phyloP scores from a whole-genome alignment of 495 filamentous ascomycete species.

The Chaetomidium leptoderma region DNA sequence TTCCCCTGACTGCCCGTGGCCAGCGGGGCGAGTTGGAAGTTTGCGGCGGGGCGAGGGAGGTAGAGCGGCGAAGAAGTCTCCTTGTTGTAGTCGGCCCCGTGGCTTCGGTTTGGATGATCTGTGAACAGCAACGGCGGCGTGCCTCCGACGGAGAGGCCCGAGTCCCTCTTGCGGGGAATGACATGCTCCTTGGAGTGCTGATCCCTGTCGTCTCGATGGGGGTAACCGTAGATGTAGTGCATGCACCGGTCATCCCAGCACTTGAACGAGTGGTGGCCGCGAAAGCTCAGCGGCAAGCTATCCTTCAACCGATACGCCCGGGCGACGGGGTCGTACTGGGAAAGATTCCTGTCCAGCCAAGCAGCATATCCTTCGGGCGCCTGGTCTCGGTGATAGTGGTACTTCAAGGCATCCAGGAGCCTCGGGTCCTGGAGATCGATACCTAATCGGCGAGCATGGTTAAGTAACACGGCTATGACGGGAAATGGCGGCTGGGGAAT shows the following conservation, averaged over 20 bases:
- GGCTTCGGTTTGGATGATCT: constrained; percentile 31
- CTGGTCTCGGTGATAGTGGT: constrained; percentile 36
- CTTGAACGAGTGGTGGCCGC: constrained; percentile 43
- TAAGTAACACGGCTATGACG: constrained; percentile 9
- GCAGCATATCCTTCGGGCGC: constrained; percentile 41
- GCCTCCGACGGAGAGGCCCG: constrained; percentile 40
- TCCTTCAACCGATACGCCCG: constrained; percentile 40
- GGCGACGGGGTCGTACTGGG: constrained; percentile 43
- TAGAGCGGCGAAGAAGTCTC: constrained; percentile 31
- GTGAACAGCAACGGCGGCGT: constrained; percentile 37
- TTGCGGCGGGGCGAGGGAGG: constrained; percentile 40
- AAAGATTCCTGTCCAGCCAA: constrained; percentile 46
- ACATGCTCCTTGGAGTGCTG: constrained; percentile 45
- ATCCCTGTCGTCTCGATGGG: constrained; percentile 43
- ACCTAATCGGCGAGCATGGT: constrained; percentile 29
- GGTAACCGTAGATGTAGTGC: constrained; percentile 50
- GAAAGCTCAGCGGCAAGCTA: constrained; percentile 38
- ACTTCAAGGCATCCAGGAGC: constrained; percentile 40
- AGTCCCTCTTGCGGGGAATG: constrained; percentile 39
- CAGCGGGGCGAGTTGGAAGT: constrained; percentile 38
- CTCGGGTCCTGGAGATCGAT: constrained; percentile 42
- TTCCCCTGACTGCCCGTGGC: constrained; percentile 34
- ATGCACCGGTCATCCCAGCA: constrained; percentile 49
- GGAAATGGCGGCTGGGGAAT: constrained; percentile 5
- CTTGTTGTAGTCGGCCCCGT: constrained; percentile 35